Base-by-base conservation (phyloP, 805 yeast genomes). In the Alloascoidea hylecoeti region DNA sequence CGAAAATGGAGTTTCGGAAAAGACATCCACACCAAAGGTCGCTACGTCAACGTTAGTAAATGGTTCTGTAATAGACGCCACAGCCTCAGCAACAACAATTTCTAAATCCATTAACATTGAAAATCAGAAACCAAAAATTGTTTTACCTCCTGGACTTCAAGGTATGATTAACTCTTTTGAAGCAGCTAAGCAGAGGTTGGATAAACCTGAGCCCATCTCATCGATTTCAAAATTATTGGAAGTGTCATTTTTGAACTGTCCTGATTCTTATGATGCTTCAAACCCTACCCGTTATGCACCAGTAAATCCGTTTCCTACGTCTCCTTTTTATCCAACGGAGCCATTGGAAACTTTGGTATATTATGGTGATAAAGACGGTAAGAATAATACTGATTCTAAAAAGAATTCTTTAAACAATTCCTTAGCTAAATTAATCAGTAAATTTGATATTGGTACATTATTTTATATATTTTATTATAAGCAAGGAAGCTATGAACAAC, bases 391-490 rank as follows among this genome's bases (percentile, higher is more conserved):
- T n/a, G n/a, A n/a, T n/a, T 9, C 30, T 9, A 9, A 9, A n/a
- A 23, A 23, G 30, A n/a, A n/a, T 9, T 9, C 9, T 23, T 9
- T 9, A 9, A 23, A n/a, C n/a, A n/a, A 23, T 9, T 23, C 30
- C n/a, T 23, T 23, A n/a, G n/a, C 30, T 9, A 23, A 23, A 9
- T 9, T 81, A 33, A 65, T 83, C 58, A 63, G 69, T 17, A 84
- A 79, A 49, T 71, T 89, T 49, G 95, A 85, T 50, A 63, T 76
- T 19, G 96, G 86, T 51, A 89, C 98, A 1, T 59, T 92, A 46
- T 88, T 89, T 47, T 92, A 83, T 64, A 81, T 89, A 37, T 92
- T 92, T 59, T 92, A 92, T 61, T 92, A 85, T 56, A 71, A 77
- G 39, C 81, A 74, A 48, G 83, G 79, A 17, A 66, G 79, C n/a